Evolutionary conservation across 306 rosid species (phyloP), one percentile per base, ranked within the genome.

Genomic region (Vigna mungo): DNA sequence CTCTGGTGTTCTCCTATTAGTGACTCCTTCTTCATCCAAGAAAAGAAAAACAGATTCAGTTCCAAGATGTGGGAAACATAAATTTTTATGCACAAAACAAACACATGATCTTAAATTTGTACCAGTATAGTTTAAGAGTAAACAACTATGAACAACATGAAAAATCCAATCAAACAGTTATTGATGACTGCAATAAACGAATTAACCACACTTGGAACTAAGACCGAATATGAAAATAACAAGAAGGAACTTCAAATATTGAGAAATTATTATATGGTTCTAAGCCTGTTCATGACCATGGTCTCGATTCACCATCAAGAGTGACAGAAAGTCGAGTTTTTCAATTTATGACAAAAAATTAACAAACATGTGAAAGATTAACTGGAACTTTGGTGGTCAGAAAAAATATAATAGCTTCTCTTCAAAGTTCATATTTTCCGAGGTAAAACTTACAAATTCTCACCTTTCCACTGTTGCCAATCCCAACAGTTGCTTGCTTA

Each of bases 1-100:
- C 80, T 86, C 80, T 83, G 89, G 82, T 76, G 80, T 76, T 83
- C 89, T 74, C 86, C 89, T 77, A 78, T 69, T 77, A 78, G 61
- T 77, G 79, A 15, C 56, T 77, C 85, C 87, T 74, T 78, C 88
- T 74, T 78, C 88, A 85, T 78, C 63, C 71, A 85, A 73, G 64
- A 13, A 67, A 72, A 65, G 71, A 9, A 79, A 74, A 69, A 51
- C 23, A 79, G 47, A 62, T 62, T 72, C 62, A 77, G 63, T 58
- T 78, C 75, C 43, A 60, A 72, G 15, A 20, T 74, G 13, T n/a
- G 43, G 0, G 60, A 58, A 20, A 64, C 21, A 69, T 70, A 52
- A 53, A 14, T 1, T 2, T 66, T 20, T 17, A 58, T 51, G 39
- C 23, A 23, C n/a, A 20, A 70, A 59, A 52, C 58, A 72, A 5